phyloP scores from a whole-genome alignment of 768 basidiomycete genomes.

The Hemileccinum rubropunctum region DNA sequence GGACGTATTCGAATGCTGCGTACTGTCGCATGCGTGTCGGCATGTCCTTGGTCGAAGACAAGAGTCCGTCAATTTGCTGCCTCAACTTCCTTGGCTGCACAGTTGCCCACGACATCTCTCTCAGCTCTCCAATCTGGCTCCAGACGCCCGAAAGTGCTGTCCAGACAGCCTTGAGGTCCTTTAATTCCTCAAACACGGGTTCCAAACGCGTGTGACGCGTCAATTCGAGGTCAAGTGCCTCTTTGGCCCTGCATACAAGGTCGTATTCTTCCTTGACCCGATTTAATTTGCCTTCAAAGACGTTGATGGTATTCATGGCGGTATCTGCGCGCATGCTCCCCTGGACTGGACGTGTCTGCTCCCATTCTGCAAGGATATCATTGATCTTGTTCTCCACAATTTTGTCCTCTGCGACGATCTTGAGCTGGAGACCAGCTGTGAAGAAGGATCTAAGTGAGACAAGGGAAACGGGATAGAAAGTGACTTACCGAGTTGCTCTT shows the following conservation, averaged over 20 bases:
- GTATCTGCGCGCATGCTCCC: conserved; percentile 95
- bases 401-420: conserved; percentile 99
- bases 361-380: conserved; percentile 91
- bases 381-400: conserved; percentile 95
- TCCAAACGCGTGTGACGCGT: conserved; percentile 87
- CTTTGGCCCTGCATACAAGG: conserved; percentile 93
- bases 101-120: conserved; percentile 87
- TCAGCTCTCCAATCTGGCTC: conserved; percentile 86
- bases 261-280: conserved; percentile 94
- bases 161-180: conserved; percentile 98
- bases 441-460: conserved; percentile 5
- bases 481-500: conserved; percentile 88
- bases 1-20: conserved; percentile 97
- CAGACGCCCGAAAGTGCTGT: conserved; percentile 97
- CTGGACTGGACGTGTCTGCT: conserved; percentile 92
- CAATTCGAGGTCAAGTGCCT: conserved; percentile 92
- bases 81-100: conserved; percentile 94
- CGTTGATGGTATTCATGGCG: conserved; percentile 93
- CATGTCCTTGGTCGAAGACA: conserved; percentile 97
- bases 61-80: conserved; percentile 87
- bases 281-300: conserved; percentile 88
- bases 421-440: conserved; percentile 92
- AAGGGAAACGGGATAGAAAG: neutral
- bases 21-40: conserved; percentile 99
- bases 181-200: conserved; percentile 92